phyloP scores from a whole-genome alignment of 306 rosid species.

The Astragalus glycyphyllos region DNA sequence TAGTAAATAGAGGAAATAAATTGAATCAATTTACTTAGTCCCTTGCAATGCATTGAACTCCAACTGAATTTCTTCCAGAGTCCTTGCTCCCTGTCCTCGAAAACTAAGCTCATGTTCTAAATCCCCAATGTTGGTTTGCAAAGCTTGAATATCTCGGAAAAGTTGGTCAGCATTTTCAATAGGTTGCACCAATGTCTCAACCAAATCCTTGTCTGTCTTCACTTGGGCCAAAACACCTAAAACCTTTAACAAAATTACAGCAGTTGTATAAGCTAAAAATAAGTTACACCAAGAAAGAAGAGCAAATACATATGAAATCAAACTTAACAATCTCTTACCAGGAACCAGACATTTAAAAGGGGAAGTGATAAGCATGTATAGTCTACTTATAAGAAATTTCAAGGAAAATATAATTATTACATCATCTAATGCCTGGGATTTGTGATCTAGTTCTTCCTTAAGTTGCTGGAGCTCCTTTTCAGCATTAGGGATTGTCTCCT shows the following conservation, averaged over 20 bases:
- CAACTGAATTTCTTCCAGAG: conserved; percentile 73
- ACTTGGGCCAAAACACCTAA: conserved; percentile 85
- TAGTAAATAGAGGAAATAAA: conserved; percentile 20
- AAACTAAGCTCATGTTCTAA: conserved; percentile 72
- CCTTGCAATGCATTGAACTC: conserved; percentile 73
- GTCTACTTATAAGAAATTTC: conserved; percentile 27
- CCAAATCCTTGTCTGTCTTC: conserved; percentile 72
- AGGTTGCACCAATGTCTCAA: conserved; percentile 75
- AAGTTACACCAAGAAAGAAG: conserved; percentile 10
- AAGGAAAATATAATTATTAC: conserved; percentile 52
- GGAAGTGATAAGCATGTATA: neutral
- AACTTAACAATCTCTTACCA: conserved; percentile 19
- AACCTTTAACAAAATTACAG: conserved; percentile 52
- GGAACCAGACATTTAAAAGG: neutral
- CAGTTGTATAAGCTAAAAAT: conserved; percentile 27
- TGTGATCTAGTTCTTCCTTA: conserved; percentile 70
- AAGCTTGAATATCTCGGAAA: conserved; percentile 68
- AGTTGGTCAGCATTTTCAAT: conserved; percentile 72
- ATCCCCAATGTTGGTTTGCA: conserved; percentile 72
- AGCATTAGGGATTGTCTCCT: conserved; percentile 76
- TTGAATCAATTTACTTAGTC: conserved; percentile 60
- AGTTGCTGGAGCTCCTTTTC: conserved; percentile 74
- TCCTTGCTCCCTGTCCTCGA: conserved; percentile 71
- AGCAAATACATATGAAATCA: neutral
- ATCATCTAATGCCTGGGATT: conserved; percentile 84